Percentiles rank a stretch among this genome's conserved stretches.
Evolutionary conservation across 306 rosid genomes (phyloP).

Genomic region (Argentina anserina): DNA sequence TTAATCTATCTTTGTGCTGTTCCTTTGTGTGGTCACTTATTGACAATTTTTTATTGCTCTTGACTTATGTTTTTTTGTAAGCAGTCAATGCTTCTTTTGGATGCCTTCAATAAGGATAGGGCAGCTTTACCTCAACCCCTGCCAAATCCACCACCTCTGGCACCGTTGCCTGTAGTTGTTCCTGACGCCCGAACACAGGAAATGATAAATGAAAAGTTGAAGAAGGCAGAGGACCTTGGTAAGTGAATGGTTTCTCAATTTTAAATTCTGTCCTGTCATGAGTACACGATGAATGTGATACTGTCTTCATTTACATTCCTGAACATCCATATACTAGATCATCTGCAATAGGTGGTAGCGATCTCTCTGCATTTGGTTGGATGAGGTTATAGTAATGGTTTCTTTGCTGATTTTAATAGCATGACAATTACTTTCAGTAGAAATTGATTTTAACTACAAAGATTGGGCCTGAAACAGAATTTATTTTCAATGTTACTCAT

Average conservation of each 20-base stretch:
- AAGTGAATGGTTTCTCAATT: constrained; percentile 21
- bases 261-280: background rate
- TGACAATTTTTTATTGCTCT: background rate
- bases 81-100: constrained; percentile 91
- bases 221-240: constrained; percentile 99
- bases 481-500: background rate
- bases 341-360: background rate
- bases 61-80: constrained; percentile 8
- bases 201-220: constrained; percentile 97
- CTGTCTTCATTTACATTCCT: background rate
- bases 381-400: background rate
- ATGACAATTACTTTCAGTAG: background rate
- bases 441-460: background rate
- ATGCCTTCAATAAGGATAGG: constrained; percentile 96
- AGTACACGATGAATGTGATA: background rate
- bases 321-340: background rate
- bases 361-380: background rate
- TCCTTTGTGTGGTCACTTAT: constrained; percentile 14
- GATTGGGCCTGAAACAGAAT: background rate
- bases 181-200: constrained; percentile 94
- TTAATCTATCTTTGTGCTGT: background rate
- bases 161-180: constrained; percentile 72
- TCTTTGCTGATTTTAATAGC: background rate
- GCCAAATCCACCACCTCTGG: constrained; percentile 87
- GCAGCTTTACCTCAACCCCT: constrained; percentile 91